These are phyloP conservation scores for Ophiostoma triangulosporum DNA, from an alignment of 2,329 filamentous ascomycete species.

Conservation along the genomic window DNA sequence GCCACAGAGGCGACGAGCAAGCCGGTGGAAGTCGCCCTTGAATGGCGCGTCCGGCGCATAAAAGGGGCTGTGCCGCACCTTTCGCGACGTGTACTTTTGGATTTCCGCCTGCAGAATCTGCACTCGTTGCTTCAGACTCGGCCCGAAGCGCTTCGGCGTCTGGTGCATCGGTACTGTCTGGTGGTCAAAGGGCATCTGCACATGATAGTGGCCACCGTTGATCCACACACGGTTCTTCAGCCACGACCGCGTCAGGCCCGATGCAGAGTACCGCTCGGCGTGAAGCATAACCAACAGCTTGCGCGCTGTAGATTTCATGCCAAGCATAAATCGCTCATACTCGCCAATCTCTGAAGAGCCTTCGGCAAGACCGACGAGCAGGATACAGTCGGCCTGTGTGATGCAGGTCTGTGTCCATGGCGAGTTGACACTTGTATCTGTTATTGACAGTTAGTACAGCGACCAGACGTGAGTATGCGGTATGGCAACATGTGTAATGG, in stretches of 20 bases:
- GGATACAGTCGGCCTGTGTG: slow-evolving; percentile 87
- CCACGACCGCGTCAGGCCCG: slow-evolving; percentile 81
- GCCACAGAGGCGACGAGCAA: slow-evolving; percentile 79
- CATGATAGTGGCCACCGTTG: slow-evolving; percentile 92
- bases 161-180: slow-evolving; percentile 64
- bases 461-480: background rate
- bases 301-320: slow-evolving; percentile 91
- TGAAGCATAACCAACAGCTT: slow-evolving; percentile 89
- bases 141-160: slow-evolving; percentile 64
- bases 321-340: slow-evolving; percentile 89
- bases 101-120: slow-evolving; percentile 94
- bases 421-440: slow-evolving; percentile 90
- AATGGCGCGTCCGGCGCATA: slow-evolving; percentile 87
- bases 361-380: slow-evolving; percentile 83
- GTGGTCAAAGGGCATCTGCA: slow-evolving; percentile 82
- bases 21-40: slow-evolving; percentile 91
- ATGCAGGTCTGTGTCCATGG: slow-evolving; percentile 99
- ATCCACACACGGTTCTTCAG: slow-evolving; percentile 91
- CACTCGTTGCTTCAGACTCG: slow-evolving; percentile 79
- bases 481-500: background rate
- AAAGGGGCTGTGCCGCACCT: slow-evolving; percentile 73
- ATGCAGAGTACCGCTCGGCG: slow-evolving; percentile 70
- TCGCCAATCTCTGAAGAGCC: slow-evolving; percentile 84
- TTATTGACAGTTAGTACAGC: background rate
- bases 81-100: slow-evolving; percentile 92